Evolutionary conservation across 352 stramenopile species (phyloP), one percentile per base, ranked within the genome.

Genomic region (Globisporangium cylindrosporum): DNA sequence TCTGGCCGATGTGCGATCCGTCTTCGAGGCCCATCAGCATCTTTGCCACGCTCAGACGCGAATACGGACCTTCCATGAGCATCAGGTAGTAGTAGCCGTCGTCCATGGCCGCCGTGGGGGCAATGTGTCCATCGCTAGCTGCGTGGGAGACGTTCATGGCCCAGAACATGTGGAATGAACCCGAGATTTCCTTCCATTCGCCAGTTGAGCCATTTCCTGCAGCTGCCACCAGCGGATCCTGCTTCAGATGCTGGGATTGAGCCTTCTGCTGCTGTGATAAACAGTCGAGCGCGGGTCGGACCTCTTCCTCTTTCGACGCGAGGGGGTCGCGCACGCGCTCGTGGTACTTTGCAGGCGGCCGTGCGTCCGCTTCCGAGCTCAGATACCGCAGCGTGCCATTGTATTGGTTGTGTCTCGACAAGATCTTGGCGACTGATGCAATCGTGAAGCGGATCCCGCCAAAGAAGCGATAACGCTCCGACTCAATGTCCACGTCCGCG

Each of bases 401-500:
- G 60, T 79, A 90, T 24, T 73, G 67, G 15, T 73, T 78, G 27
- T 70, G 71, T 0, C 67, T 69, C 58, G 76, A 84, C 8, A 89
- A 69, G 18, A 90, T 71, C 63, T 89, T 77, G 36, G 71, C 38
- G 3, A 77, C 41, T 2, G 76, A 71, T 22, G 76, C 63, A 43
- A 91, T 70, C 4, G 81, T 72, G 55, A 92, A 93, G 18, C 86
- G 81, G 59, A 78, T 34, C 38, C 74, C 69, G n/a, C 87, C 87
- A 29, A 95, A 78, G 4, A 67, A 73, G 20, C 87, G 82, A 24
- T 82, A 80, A 18, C 66, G 64, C 76, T 95, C 87, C 15, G 78
- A 91, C 59, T 86, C 83, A 38, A 93, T 79, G 63, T 95, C 86
- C 68, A 94, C 83, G 63, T 93, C 81, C 22, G 84, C 84, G 59